These are phyloP conservation scores for Microdochium paspali DNA, from an alignment of 2,329 filamentous ascomycete species.

Conservation along the genomic window DNA sequence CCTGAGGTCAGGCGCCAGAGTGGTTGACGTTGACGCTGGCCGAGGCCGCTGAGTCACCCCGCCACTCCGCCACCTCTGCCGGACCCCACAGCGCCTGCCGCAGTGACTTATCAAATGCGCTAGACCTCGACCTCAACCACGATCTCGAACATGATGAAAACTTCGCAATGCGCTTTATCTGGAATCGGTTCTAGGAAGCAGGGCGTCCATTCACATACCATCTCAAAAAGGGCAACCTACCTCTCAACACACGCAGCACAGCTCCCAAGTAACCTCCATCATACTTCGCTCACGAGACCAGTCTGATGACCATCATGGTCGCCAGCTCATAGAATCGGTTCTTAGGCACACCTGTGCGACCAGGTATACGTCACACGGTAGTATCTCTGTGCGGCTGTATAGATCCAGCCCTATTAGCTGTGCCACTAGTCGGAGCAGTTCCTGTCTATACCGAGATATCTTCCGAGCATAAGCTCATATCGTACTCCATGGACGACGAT, in stretches of 20 bases:
- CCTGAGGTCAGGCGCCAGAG: background rate
- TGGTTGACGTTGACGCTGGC: background rate
- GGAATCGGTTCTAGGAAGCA: no score
- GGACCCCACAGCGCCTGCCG: background rate
- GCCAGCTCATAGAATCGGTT: background rate
- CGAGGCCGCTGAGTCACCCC: background rate
- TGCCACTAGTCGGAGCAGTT: no score
- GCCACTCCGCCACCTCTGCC: background rate
- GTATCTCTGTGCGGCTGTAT: no score
- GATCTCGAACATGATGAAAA: no score
- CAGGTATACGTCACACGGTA: background rate
- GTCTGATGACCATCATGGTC: background rate
- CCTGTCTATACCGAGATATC: no score
- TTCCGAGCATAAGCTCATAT: background rate
- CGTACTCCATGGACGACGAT: conserved; percentile 26
- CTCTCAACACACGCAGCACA: background rate
- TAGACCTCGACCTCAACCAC: background rate
- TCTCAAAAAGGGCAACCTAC: no score
- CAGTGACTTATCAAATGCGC: background rate
- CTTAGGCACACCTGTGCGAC: background rate
- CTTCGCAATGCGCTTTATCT: no score
- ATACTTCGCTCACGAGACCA: background rate
- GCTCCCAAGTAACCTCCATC: background rate
- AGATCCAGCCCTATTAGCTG: no score
- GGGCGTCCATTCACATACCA: no score